Base-by-base conservation (phyloP, 2,329 filamentous ascomycete species). In the Beauveria sp. region DNA sequence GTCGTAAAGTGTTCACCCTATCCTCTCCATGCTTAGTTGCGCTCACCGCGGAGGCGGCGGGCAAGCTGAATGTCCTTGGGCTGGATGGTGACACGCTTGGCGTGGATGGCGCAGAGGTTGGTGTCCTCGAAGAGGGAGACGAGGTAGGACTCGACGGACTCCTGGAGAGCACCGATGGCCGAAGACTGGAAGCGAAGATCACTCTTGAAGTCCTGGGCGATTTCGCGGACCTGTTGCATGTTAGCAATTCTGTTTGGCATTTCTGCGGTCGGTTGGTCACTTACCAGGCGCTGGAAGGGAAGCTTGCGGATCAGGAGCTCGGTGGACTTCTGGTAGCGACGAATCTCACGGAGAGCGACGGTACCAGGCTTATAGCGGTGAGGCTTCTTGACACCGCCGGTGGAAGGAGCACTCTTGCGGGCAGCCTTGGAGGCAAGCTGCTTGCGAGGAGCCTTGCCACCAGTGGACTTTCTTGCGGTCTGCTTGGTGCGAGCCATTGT, bases 351-450 rank as follows among this genome's bases (percentile, higher is more conserved):
- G 73, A 98, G 89, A 85, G 93, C 93, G 80, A 96, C 90, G 75
- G 95, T 96, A 85, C 89, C 89, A 74, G 90, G 90, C 89, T 92
- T 93, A 78, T 93, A 80, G 74, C 90, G 85, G 82, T 93, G 90
- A 80, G 90, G 90, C 89, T 95, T 95, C 90, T 95, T 95, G 86
- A 93, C 90, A 88, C 90, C 90, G 73, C 93, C 95, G 77, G 95
- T 98, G 66, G 92, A 96, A 71, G 95, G 95, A 65, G 95, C 93
- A 72, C 89, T 92, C 88, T 99, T 99, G 83, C 95, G 93, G 74
- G 95, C 93, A 70, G 93, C 95, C 90, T 97, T 97, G 85, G 93
- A 96, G 72, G 93, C 93, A 75, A 98, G 92, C 87, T 97, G 93
- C 91, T 99, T 99, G 80, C 87, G 85, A 66, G 86, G 86, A 70